phyloP scores from a whole-genome alignment of 2,329 filamentous ascomycete genomes.

The Hymenoscyphus infarciens region DNA sequence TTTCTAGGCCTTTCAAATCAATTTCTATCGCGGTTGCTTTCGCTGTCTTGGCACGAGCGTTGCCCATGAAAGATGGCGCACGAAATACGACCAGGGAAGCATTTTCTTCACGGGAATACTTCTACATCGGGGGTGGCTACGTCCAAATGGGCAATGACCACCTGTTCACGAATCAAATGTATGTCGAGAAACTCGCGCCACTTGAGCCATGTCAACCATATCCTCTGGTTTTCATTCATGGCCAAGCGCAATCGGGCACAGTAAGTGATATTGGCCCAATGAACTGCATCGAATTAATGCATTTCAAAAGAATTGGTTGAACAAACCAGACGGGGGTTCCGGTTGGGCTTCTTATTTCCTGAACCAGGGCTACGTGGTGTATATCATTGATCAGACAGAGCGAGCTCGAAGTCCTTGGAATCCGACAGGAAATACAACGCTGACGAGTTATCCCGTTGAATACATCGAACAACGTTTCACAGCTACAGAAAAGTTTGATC shows the following conservation, averaged over 20 bases:
- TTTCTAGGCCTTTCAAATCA: neutral
- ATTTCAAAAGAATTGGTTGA: conserved; percentile 40
- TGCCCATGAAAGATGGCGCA: neutral
- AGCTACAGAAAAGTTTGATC: conserved; percentile 20
- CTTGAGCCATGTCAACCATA: conserved; percentile 15
- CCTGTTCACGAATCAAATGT: conserved; percentile 44
- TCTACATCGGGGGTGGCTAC: conserved; percentile 31
- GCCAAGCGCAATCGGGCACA: conserved; percentile 27
- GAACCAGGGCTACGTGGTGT: conserved; percentile 43
- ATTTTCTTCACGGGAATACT: conserved; percentile 20
- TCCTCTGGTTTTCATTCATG: conserved; percentile 31
- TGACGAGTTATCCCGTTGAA: conserved; percentile 20
- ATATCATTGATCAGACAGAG: conserved; percentile 37
- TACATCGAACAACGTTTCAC: conserved; percentile 31
- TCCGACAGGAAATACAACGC: conserved; percentile 17
- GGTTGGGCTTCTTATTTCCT: conserved; percentile 49
- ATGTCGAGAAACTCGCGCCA: conserved; percentile 49
- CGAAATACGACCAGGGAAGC: conserved; percentile 6
- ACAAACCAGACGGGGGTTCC: conserved; percentile 44
- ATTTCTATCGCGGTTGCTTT: neutral
- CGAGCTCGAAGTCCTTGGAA: conserved; percentile 26
- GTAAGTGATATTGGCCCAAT: conserved; percentile 18
- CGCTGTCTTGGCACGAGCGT: neutral
- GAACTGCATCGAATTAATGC: neutral
- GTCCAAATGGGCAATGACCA: conserved; percentile 14